Evolutionary conservation across 2,329 filamentous ascomycete genomes (phyloP).

Genomic region (Neofusicoccum ribis): DNA sequence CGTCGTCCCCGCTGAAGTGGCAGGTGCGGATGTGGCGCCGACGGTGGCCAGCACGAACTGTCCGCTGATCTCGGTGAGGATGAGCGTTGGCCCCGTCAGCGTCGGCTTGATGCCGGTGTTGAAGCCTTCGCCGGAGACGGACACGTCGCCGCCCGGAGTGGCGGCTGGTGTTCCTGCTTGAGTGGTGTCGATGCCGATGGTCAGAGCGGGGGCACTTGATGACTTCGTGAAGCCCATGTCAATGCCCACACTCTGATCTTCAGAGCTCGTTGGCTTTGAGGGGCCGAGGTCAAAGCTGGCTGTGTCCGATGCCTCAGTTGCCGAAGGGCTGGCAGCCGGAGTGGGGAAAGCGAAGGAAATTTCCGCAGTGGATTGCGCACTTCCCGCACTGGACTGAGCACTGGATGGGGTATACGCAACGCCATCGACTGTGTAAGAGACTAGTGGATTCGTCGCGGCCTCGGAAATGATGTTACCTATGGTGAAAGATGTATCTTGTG

Average conservation of each 20-base stretch:
- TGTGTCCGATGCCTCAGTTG: too few species aligned
- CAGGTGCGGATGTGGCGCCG: neutral
- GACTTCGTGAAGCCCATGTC: slow-evolving; percentile 1
- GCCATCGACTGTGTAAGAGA: neutral
- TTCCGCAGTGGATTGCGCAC: neutral
- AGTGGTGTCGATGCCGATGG: neutral
- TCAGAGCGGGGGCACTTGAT: neutral
- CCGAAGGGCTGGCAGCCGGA: neutral
- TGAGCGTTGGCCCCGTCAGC: neutral
- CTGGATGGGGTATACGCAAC: neutral
- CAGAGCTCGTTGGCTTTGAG: too few species aligned
- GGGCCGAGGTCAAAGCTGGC: too few species aligned
- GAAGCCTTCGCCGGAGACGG: neutral
- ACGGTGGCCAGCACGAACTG: neutral
- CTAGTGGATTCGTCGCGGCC: neutral
- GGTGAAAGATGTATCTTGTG: neutral
- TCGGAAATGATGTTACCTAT: neutral
- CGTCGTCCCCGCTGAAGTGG: neutral
- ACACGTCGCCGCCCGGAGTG: neutral
- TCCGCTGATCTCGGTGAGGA: neutral
- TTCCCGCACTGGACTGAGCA: neutral
- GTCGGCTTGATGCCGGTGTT: neutral
- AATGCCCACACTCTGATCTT: neutral
- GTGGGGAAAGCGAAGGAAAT: neutral
- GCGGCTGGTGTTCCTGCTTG: neutral